These are phyloP conservation scores for Anisogramma anomala DNA, from an alignment of 2,329 filamentous ascomycete species.

Conservation along the genomic window DNA sequence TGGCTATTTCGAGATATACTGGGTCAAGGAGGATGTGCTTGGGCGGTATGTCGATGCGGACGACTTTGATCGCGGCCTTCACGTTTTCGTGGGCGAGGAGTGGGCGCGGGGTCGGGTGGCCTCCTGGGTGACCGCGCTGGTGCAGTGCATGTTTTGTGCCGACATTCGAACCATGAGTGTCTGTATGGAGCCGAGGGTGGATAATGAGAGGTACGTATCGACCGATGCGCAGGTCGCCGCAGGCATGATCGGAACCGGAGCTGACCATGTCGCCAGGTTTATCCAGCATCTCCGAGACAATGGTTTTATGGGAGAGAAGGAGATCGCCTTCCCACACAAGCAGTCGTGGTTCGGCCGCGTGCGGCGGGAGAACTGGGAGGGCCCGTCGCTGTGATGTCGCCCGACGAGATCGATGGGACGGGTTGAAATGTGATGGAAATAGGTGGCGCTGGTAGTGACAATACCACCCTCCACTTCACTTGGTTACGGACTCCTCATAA, in stretches of 20 bases:
- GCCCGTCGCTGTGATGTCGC: slow-evolving; percentile 45
- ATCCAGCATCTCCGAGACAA: slow-evolving; percentile 57
- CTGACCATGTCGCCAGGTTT: slow-evolving; percentile 36
- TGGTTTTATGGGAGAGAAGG: slow-evolving; percentile 78
- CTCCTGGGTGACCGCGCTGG: slow-evolving; percentile 71
- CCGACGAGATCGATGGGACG: too few relatives aligned
- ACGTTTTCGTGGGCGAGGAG: slow-evolving; percentile 82
- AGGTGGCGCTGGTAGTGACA: too few relatives aligned
- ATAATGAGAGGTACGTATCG: slow-evolving; percentile 66
- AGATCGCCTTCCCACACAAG: slow-evolving; percentile 84
- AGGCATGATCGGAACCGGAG: not conserved
- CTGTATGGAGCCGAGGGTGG: slow-evolving; percentile 78
- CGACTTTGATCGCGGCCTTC: slow-evolving; percentile 81
- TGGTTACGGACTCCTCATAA: too few relatives aligned
- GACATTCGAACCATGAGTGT: slow-evolving; percentile 75
- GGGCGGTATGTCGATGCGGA: slow-evolving; percentile 57
- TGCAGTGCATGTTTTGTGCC: slow-evolving; percentile 73
- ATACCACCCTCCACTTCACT: too few relatives aligned
- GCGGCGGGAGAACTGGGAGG: slow-evolving; percentile 67
- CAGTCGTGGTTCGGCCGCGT: slow-evolving; percentile 79
- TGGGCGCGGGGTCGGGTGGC: slow-evolving; percentile 77
- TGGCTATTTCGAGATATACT: slow-evolving; percentile 96
- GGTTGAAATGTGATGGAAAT: too few relatives aligned
- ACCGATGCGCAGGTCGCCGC: not conserved
- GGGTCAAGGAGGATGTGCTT: slow-evolving; percentile 84